Evolutionary conservation across 306 rosid genomes (phyloP).

Genomic region (Rubus idaeus): DNA sequence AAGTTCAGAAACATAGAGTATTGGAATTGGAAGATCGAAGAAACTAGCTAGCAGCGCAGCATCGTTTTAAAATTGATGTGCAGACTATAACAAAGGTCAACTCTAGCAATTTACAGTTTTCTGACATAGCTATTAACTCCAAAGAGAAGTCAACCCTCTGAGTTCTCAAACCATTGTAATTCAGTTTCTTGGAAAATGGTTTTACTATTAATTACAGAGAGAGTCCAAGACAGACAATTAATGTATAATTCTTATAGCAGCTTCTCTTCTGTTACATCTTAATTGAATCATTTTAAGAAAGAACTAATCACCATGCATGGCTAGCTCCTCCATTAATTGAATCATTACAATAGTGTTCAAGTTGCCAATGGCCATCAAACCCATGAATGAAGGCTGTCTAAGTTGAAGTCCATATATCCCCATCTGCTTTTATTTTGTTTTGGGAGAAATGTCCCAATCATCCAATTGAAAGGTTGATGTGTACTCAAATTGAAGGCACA

Average conservation of each 20-base stretch:
- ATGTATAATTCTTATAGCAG: neutral
- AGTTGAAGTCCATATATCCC: neutral
- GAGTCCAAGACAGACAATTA: neutral
- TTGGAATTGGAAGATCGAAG: neutral
- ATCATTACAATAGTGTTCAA: neutral
- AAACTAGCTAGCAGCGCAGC: neutral
- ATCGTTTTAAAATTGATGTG: neutral
- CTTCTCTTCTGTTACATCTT: conserved; percentile 6
- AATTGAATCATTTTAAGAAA: neutral
- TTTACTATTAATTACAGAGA: neutral
- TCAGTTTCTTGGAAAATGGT: neutral
- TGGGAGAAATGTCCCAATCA: neutral
- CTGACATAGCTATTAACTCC: conserved; percentile 14
- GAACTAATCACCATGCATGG: neutral
- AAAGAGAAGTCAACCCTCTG: conserved; percentile 9
- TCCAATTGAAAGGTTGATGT: neutral
- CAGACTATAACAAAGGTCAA: conserved; percentile 11
- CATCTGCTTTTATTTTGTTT: neutral
- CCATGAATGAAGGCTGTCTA: neutral
- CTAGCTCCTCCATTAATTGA: neutral
- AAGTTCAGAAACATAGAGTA: neutral
- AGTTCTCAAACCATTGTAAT: neutral
- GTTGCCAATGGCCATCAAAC: conserved; percentile 21
- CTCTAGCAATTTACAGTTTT: neutral
- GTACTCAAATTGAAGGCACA: neutral